Evolutionary conservation across 129 eudicot species (phyloP), one percentile per base, ranked within the genome.

Genomic region (Flaveria linearis): DNA sequence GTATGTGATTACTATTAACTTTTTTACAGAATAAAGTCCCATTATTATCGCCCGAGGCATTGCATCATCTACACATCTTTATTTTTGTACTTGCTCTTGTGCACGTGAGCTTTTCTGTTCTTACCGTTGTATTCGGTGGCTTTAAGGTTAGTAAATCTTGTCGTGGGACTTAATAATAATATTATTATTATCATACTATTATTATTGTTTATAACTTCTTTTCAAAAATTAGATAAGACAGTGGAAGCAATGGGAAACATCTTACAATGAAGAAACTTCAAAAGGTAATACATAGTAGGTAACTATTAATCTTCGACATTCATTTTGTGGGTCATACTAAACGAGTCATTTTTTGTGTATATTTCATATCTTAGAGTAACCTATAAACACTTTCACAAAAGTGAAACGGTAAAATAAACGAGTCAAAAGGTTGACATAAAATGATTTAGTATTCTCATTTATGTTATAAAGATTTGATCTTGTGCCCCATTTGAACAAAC

Each of bases 41-140:
- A 17, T 47, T 91, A 69, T 62, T 94, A 77, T 89, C 97, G 7
- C 75, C 83, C 3, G 97, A 91, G 81, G 93, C 87, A 45, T 47
- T 91, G 73, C 98, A 94, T 87, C 97, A 94, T 87, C 92, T 94
- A 20, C 98, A 94, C 76, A 90, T 93, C 79, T 93, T 93, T 83
- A 93, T 93, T 75, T 93, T 93, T 79, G 89, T 93, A 57, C 88
- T 94, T 65, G 98, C 98, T 22, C 69, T 94, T 74, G 98, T 94
- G 71, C 98, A 94, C 23, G 96, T 89, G 62, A 84, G 87, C 0
- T 91, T 87, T 78, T 88, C 91, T 78, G 93, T 83, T 73, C 91
- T 94, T 82, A 94, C 98, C 13, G 78, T 81, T 77, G 80, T 94
- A 41, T 87, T 91, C 80, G 98, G 96, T 52, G 89, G 93, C 16